phyloP scores from a whole-genome alignment of 2,329 filamentous ascomycete species.

The Phyllosticta citribraziliensis region DNA sequence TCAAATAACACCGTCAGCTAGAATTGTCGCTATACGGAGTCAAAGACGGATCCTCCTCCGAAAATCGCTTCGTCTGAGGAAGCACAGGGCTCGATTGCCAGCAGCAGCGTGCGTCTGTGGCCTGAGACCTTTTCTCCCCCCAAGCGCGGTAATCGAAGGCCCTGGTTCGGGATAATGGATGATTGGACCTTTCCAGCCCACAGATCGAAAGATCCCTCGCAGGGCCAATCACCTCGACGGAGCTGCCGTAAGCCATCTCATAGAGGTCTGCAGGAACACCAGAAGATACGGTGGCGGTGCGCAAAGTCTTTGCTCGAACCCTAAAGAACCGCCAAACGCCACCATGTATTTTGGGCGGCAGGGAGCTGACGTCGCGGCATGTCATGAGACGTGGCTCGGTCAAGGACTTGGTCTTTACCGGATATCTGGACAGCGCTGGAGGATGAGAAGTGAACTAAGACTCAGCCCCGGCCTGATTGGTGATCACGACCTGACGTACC shows the following conservation, averaged over 20 bases:
- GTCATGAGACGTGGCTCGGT: neutral
- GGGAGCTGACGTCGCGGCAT: neutral
- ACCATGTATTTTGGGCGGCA: neutral
- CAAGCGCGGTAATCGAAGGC: neutral
- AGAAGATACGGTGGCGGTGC: neutral
- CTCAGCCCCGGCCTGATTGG: neutral
- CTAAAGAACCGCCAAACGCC: neutral
- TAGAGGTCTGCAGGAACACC: neutral
- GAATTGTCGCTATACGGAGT: neutral
- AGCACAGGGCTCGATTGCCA: neutral
- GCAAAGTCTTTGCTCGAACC: neutral
- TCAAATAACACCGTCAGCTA: neutral
- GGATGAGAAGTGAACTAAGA: neutral
- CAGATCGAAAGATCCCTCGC: neutral
- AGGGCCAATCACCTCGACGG: neutral
- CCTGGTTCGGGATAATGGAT: neutral
- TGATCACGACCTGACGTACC: neutral
- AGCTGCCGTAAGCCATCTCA: neutral
- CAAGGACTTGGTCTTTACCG: neutral
- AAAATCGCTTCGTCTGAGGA: neutral
- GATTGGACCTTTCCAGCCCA: neutral
- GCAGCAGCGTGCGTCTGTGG: neutral
- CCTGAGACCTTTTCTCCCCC: neutral
- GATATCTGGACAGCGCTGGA: neutral
- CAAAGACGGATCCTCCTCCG: neutral